Conservation (phyloP, 768 basidiomycete genomes). For the Serendipita sp. region DNA sequence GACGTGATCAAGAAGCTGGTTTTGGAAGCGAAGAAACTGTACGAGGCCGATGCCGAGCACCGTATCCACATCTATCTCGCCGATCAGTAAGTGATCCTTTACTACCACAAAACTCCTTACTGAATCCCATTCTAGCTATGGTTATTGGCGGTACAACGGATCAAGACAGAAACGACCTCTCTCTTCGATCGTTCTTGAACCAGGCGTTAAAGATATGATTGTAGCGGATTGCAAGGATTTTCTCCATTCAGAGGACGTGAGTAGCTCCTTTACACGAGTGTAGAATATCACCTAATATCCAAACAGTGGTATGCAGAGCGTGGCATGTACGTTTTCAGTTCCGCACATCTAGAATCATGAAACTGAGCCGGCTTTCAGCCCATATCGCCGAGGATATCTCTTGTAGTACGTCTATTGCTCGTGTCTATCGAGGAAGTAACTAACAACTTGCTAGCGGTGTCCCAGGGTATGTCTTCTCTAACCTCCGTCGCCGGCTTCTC, state of each 20-base stretch:
- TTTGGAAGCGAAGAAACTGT: slow-evolving; percentile 72
- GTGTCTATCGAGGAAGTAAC: background rate
- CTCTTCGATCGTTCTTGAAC: slow-evolving; percentile 84
- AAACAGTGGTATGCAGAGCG: slow-evolving; percentile 68
- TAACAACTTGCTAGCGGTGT: background rate
- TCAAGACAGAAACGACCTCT: slow-evolving; percentile 79
- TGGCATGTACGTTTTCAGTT: slow-evolving; percentile 33
- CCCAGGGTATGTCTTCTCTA: background rate
- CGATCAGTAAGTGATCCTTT: slow-evolving; percentile 49
- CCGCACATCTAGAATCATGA: slow-evolving; percentile 13
- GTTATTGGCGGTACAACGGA: slow-evolving; percentile 79
- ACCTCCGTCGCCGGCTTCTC: slow-evolving; percentile 30
- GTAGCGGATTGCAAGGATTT: slow-evolving; percentile 77
- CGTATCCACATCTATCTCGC: slow-evolving; percentile 81
- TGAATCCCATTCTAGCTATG: slow-evolving; percentile 36
- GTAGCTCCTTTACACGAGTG: slow-evolving; percentile 19
- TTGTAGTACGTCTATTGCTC: slow-evolving; percentile 56
- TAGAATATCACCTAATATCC: background rate
- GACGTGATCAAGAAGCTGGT: slow-evolving; percentile 78
- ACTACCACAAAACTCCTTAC: background rate
- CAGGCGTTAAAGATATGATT: slow-evolving; percentile 83
- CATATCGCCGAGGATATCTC: slow-evolving; percentile 75
- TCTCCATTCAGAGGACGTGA: slow-evolving; percentile 63
- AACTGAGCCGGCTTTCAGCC: slow-evolving; percentile 43
- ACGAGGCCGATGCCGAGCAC: slow-evolving; percentile 82